These are phyloP conservation scores for Lactarius akahatsu DNA, from an alignment of 768 basidiomycete genomes.

Conservation along the genomic window DNA sequence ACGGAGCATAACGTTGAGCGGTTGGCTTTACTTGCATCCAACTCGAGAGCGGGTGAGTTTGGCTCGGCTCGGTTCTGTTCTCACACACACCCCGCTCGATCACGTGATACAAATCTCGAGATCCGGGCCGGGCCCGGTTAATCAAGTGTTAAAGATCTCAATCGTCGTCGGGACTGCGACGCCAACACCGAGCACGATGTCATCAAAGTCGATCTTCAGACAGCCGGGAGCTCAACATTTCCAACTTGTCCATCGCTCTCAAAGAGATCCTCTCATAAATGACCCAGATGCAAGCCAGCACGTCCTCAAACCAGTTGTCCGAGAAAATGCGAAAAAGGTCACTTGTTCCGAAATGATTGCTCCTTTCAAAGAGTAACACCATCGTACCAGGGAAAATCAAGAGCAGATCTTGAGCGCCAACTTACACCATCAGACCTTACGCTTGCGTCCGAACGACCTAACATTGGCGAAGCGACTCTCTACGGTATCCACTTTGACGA, in stretches of 20 bases:
- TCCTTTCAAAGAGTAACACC: conserved; percentile 16
- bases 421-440: conserved; percentile 50
- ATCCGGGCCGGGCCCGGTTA: background rate
- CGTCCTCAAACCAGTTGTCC: conserved; percentile 82
- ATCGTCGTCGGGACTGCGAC: no score
- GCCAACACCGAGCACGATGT: conserved; percentile 44
- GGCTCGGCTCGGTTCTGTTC: background rate
- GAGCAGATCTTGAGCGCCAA: conserved; percentile 71
- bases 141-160: background rate
- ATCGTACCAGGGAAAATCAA: conserved; percentile 64
- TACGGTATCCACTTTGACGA: conserved; percentile 97
- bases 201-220: conserved; percentile 84
- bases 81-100: background rate
- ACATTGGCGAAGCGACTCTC: conserved; percentile 81
- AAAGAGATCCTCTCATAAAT: conserved; percentile 92
- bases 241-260: conserved; percentile 95
- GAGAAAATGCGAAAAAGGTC: conserved; percentile 71
- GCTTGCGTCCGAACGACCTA: conserved; percentile 46
- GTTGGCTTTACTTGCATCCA: background rate
- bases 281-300: conserved; percentile 86
- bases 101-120: conserved; percentile 5
- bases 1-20: conserved; percentile 55
- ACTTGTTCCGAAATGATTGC: conserved; percentile 4
- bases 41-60: background rate
- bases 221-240: conserved; percentile 90